A percentile compares a stretch with the other conserved stretches of the same genome.
phyloP scores from a whole-genome alignment of 2,329 filamentous ascomycete species.

The Sclerotinia subarctica region DNA sequence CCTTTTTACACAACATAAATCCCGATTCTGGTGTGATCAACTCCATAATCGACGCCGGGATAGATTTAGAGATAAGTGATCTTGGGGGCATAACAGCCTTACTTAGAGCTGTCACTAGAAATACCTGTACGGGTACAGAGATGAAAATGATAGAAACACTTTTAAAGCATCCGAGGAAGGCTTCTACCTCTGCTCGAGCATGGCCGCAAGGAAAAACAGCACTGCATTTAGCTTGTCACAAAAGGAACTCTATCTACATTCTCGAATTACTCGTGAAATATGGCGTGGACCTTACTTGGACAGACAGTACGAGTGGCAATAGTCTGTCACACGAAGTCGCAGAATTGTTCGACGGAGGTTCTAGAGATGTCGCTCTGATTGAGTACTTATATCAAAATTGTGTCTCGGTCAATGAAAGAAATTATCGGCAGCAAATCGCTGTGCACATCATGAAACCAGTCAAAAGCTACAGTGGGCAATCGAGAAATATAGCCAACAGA shows the following conservation, averaged over 20 bases:
- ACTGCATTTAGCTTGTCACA: constrained; percentile 19
- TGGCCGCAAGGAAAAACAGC: constrained; percentile 13
- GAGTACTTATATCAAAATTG: not conserved
- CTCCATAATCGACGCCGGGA: not conserved
- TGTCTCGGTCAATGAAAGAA: not conserved
- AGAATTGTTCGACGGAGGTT: not conserved
- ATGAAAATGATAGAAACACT: not conserved
- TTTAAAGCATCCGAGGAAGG: constrained; percentile 1
- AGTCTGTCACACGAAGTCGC: constrained; percentile 20
- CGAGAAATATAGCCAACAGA: not conserved
- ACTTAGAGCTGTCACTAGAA: not conserved
- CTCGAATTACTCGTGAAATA: constrained; percentile 19
- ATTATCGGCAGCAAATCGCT: constrained; percentile 14
- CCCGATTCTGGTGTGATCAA: not conserved
- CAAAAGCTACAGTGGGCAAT: too few relatives aligned
- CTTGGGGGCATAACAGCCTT: not conserved
- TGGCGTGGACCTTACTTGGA: constrained; percentile 18
- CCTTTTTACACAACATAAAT: not conserved
- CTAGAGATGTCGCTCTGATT: not conserved
- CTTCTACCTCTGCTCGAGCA: not conserved
- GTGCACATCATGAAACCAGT: constrained; percentile 15
- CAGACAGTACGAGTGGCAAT: constrained; percentile 16
- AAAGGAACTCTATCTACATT: not conserved
- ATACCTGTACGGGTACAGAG: fast-evolving
- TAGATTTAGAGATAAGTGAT: not conserved